A percentile compares a stretch with the other conserved stretches of the same genome.
Evolutionary conservation across 768 basidiomycete species (phyloP).

Genomic region (Leccinellum rugosiceps): DNA sequence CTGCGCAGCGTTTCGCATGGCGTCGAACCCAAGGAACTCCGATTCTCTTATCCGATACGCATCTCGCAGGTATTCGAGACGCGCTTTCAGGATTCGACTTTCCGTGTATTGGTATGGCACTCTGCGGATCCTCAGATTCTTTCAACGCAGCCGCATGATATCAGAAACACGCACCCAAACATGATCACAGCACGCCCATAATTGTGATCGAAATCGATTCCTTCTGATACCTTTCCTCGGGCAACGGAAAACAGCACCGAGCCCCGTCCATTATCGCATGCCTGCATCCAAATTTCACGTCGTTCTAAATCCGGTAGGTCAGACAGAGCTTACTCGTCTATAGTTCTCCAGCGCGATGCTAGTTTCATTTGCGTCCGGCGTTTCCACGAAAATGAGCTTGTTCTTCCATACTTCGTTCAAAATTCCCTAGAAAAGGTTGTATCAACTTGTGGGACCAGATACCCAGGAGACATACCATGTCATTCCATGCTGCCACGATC

Average conservation of each 20-base stretch:
- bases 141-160: neutral
- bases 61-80: slow-evolving; percentile 96
- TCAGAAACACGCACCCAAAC: slow-evolving; percentile 72
- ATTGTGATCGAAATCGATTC: slow-evolving; percentile 99
- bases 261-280: slow-evolving; percentile 97
- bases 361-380: slow-evolving; percentile 98
- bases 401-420: slow-evolving; percentile 99
- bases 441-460: neutral
- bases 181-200: slow-evolving; percentile 99
- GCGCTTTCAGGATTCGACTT: slow-evolving; percentile 93
- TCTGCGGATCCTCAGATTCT: slow-evolving; percentile 36
- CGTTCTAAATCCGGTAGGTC: neutral
- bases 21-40: slow-evolving; percentile 98
- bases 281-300: slow-evolving; percentile 43
- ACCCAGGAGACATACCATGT: slow-evolving; percentile 71
- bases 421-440: slow-evolving; percentile 66
- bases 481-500: slow-evolving; percentile 99
- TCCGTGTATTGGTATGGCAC: slow-evolving; percentile 99
- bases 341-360: slow-evolving; percentile 98
- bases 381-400: slow-evolving; percentile 99
- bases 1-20: slow-evolving; percentile 98
- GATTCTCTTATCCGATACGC: slow-evolving; percentile 97
- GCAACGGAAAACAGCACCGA: slow-evolving; percentile 96
- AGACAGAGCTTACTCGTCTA: slow-evolving; percentile 62
- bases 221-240: slow-evolving; percentile 98